Evolutionary conservation across 2,329 filamentous ascomycete species (phyloP).

Genomic region (Stagonosporopsis cucurbitacearum): DNA sequence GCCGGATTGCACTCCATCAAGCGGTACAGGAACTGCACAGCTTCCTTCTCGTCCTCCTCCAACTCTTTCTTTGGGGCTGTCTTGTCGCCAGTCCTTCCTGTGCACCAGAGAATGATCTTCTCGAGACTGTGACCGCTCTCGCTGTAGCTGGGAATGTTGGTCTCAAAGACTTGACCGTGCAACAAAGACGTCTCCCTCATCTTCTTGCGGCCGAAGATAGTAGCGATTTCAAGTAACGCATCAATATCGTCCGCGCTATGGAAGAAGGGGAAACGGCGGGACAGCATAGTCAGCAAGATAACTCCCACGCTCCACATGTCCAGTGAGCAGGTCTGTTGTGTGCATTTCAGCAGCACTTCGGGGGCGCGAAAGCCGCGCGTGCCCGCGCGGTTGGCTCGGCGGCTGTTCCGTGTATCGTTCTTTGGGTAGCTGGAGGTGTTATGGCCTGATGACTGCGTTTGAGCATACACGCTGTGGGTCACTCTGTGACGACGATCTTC

Average conservation of each 20-base stretch:
- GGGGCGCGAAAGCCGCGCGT: conserved; percentile 95
- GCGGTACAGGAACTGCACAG: conserved; percentile 72
- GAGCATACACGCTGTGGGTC: conserved; percentile 65
- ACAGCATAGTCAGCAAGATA: conserved; percentile 94
- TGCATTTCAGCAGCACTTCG: conserved; percentile 97
- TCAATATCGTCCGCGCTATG: conserved; percentile 98
- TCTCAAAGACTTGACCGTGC: conserved; percentile 92
- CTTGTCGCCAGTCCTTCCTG: conserved; percentile 71
- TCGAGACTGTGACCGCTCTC: conserved; percentile 85
- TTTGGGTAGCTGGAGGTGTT: conserved; percentile 76
- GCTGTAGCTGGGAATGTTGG: conserved; percentile 88
- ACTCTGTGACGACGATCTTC: conserved; percentile 65
- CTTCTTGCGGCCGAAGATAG: conserved; percentile 83
- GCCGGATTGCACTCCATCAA: conserved; percentile 80
- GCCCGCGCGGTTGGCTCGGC: conserved; percentile 90
- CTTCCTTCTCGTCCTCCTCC: conserved; percentile 71
- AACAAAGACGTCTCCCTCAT: conserved; percentile 85
- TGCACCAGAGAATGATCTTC: conserved; percentile 96
- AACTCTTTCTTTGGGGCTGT: conserved; percentile 57
- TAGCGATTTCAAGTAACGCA: conserved; percentile 95
- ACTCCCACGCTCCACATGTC: conserved; percentile 98
- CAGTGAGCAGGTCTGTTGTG: conserved; percentile 87
- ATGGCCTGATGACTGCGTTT: conserved; percentile 54
- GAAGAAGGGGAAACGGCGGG: conserved; percentile 94
- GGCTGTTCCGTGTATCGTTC: conserved; percentile 83